Percentiles rank a stretch among this genome's conserved stretches.
These are phyloP conservation scores for Lipomyces anomalus DNA, from an alignment of 805 yeast species.

Conservation along the genomic window DNA sequence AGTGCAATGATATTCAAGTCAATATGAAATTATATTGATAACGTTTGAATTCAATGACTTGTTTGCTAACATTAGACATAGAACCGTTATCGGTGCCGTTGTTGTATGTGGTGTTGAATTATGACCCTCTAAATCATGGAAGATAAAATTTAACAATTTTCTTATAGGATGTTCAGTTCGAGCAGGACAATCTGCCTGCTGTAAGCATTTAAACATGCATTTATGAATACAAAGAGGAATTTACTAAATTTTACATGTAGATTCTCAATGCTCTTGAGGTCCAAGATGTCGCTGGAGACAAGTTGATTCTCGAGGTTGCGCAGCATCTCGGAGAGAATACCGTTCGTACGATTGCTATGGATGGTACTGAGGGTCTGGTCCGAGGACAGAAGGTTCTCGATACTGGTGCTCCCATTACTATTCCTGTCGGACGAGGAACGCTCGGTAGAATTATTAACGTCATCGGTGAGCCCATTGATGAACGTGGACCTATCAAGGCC, in stretches of 20 bases:
- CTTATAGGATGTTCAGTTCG: conserved; percentile 78
- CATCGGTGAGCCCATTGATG: conserved; percentile 99
- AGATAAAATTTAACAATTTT: background rate
- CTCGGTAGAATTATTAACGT: conserved; percentile 97
- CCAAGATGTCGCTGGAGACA: conserved; percentile 64
- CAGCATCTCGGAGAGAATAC: conserved; percentile 99
- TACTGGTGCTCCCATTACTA: conserved; percentile 98
- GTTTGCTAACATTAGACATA: no score
- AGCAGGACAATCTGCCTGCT: conserved; percentile 94
- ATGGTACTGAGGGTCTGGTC: conserved; percentile 99
- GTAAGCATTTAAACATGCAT: background rate
- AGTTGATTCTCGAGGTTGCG: conserved; percentile 93
- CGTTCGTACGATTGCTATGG: conserved; percentile 99
- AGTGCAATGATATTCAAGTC: no score
- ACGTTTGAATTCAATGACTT: no score
- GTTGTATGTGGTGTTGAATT: conserved; percentile 36
- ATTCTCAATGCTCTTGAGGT: conserved; percentile 94
- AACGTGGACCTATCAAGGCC: conserved; percentile 96
- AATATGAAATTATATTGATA: no score
- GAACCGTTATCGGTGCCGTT: conserved; percentile 99
- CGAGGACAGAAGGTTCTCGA: conserved; percentile 90
- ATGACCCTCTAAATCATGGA: background rate
- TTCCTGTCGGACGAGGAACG: conserved; percentile 99
- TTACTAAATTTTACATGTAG: background rate
- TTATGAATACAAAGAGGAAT: background rate